phyloP scores from a whole-genome alignment of 1,139 yeast species.

The Candida tropicalis region DNA sequence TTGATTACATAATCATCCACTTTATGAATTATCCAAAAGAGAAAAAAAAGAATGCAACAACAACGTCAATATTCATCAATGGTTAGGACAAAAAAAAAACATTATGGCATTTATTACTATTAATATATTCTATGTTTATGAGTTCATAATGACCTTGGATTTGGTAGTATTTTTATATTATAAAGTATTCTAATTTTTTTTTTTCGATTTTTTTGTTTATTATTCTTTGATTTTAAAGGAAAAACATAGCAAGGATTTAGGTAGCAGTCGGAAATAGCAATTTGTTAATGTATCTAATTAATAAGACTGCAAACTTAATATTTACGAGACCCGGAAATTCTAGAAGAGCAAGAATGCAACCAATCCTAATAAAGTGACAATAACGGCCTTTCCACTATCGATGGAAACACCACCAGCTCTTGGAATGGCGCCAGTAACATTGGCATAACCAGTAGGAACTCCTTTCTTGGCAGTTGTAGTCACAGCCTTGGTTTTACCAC shows the following conservation, averaged over 20 bases:
- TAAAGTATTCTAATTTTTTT: no score
- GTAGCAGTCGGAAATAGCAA: no score
- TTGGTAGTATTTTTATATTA: no score
- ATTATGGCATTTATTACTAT: not conserved
- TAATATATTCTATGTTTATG: not conserved
- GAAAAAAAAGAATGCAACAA: no score
- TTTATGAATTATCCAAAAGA: no score
- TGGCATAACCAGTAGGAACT: slow-evolving; percentile 1
- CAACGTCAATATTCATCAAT: no score
- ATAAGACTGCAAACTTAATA: no score
- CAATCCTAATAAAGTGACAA: not conserved
- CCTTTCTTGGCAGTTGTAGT: not conserved
- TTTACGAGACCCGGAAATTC: no score
- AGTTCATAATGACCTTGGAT: not conserved
- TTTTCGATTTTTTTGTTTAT: not conserved
- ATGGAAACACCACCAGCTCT: not conserved
- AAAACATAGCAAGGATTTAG: no score
- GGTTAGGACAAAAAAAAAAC: not conserved
- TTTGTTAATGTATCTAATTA: no score
- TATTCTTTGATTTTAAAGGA: not conserved
- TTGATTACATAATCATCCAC: no score
- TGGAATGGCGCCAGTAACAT: not conserved
- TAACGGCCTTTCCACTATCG: not conserved
- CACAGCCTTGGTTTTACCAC: not conserved
- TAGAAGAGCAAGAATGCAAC: not conserved